Evolutionary conservation across 139 green algal genomes (phyloP), one percentile per base, ranked within the genome.

Genomic region (Chlorella sp.): DNA sequence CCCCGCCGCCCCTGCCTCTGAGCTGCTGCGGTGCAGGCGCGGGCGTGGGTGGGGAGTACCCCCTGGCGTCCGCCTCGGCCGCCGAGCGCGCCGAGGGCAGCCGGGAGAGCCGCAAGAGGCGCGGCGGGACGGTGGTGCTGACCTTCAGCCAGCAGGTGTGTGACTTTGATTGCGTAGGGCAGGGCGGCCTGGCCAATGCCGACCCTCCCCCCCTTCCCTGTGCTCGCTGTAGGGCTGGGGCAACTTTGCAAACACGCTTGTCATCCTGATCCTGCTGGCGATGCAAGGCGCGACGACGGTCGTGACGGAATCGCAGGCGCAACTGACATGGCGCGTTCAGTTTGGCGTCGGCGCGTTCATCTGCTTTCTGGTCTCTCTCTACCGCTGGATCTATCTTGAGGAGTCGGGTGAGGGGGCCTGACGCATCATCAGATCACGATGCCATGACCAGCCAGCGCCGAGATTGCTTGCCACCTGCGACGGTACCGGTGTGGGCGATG

Each of bases 11-110:
- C 36, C 9, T 67, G 33, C 33, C 5, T 14, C 60, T 67, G 9
- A 5, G 33, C 35, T 48, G 31, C 42, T 72, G 21, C 27, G n/a
- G 3, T 62, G 48, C 67, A 73, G 33, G 33, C 8, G 15, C 83
- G 61, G 84, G 84, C 51, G 84, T 90, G 19, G 84, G 84, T 25
- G 85, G 85, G 43, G 85, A 95, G 77, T 95, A 95, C 79, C 91
- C 91, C 6, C 86, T 95, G 73, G 91, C 91, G 31, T 86, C 88
- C 31, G 77, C 74, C 33, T 94, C 89, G 17, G 91, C 91, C 36
- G 84, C 89, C 59, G 91, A 95, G 83, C 84, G 90, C 36, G 85
- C 87, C 43, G 86, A 93, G 75, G 79, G 66, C 15, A 82, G 77
- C 67, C 50, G 60, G 0, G 50, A 74, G 33, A 81, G 91, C 42